Evolutionary conservation across 176 grass and related monocot species (phyloP).

Genomic region (Carex scoparia): DNA sequence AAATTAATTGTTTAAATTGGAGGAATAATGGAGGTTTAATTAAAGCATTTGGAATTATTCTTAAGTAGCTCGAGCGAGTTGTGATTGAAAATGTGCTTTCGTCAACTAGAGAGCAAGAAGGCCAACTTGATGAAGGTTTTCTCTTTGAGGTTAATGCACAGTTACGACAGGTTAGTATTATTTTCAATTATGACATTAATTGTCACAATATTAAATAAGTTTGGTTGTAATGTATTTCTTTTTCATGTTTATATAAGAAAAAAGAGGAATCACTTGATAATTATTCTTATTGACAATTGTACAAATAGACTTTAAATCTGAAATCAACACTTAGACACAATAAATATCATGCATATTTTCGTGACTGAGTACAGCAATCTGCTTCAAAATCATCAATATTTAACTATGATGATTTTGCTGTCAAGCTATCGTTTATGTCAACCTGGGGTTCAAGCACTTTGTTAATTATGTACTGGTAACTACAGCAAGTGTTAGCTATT

Average conservation of each 20-base stretch:
- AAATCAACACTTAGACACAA: too few relatives aligned
- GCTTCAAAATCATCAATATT: background rate
- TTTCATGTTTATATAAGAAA: too few relatives aligned
- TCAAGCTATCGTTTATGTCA: background rate
- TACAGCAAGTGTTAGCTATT: background rate
- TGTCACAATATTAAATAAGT: too few relatives aligned
- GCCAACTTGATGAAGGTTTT: slow-evolving; percentile 82
- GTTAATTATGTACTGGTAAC: background rate
- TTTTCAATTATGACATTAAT: background rate
- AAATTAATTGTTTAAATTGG: background rate
- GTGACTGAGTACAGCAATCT: too few relatives aligned
- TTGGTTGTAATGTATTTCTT: too few relatives aligned
- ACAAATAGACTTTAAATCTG: too few relatives aligned
- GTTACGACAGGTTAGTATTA: slow-evolving; percentile 67
- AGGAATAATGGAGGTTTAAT: background rate
- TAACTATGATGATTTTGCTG: background rate
- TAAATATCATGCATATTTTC: too few relatives aligned
- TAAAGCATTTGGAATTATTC: background rate
- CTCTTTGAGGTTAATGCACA: slow-evolving; percentile 92
- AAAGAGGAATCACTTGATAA: too few relatives aligned
- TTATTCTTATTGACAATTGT: too few relatives aligned
- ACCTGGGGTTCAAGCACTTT: background rate
- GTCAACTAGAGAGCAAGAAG: slow-evolving; percentile 64
- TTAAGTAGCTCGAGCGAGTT: slow-evolving; percentile 74
- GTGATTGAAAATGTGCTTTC: slow-evolving; percentile 94